Percentiles rank a stretch among this genome's conserved stretches.
phyloP scores from a whole-genome alignment of 2,329 filamentous ascomycete species.

The Aspergillus sp. region DNA sequence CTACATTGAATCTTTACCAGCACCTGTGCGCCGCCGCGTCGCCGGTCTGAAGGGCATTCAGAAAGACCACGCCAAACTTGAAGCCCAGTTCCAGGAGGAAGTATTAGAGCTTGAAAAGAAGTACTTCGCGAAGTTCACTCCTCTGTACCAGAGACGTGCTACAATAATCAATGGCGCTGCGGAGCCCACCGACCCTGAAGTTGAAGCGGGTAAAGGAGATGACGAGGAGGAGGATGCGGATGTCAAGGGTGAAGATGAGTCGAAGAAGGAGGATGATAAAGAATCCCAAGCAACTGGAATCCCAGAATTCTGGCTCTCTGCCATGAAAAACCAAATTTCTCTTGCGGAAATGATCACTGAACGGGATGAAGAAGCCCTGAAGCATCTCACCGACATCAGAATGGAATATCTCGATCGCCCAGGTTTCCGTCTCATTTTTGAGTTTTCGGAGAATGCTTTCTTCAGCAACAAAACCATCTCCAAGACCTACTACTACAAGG shows the following conservation, averaged over 20 bases:
- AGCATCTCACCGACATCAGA: slow-evolving; percentile 85
- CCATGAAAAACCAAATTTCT: slow-evolving; percentile 99
- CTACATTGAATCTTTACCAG: slow-evolving; percentile 94
- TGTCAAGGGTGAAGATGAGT: slow-evolving; percentile 58
- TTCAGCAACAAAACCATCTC: slow-evolving; percentile 97
- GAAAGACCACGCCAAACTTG: slow-evolving; percentile 97
- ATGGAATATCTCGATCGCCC: slow-evolving; percentile 99
- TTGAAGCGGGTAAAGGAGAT: slow-evolving; percentile 80
- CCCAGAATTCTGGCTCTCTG: slow-evolving; percentile 98
- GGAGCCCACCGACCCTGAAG: slow-evolving; percentile 84
- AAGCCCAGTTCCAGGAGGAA: slow-evolving; percentile 98
- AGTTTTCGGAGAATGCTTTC: slow-evolving; percentile 91
- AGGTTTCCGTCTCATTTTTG: slow-evolving; percentile 97
- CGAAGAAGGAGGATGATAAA: slow-evolving; percentile 47
- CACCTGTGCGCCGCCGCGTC: slow-evolving; percentile 86
- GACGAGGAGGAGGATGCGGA: slow-evolving; percentile 68
- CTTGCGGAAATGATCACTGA: slow-evolving; percentile 99
- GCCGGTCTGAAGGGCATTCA: slow-evolving; percentile 96
- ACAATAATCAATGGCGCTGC: slow-evolving; percentile 83
- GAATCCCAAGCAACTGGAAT: slow-evolving; percentile 68
- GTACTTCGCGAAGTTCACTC: slow-evolving; percentile 98
- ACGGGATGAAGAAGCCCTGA: slow-evolving; percentile 89
- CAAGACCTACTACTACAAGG: slow-evolving; percentile 99
- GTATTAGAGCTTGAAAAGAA: slow-evolving; percentile 98
- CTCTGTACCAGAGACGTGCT: slow-evolving; percentile 92